Evolutionary conservation across 129 eudicot genomes (phyloP).

Genomic region (Sambucus nigra): DNA sequence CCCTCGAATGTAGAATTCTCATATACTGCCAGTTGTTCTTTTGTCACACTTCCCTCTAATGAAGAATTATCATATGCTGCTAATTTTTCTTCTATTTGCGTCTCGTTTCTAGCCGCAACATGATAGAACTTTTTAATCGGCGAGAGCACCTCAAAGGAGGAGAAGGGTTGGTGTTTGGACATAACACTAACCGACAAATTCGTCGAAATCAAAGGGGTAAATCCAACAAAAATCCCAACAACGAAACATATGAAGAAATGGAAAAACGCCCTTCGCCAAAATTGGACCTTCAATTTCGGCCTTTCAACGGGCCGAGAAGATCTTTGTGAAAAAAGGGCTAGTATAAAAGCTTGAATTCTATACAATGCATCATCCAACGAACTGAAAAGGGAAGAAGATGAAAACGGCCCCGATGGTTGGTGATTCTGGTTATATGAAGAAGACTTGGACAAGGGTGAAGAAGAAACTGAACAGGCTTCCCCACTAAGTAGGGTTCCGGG

Average conservation of each 20-base stretch:
- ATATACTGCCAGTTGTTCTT: not conserved
- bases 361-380: conserved; percentile 35
- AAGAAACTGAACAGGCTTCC: conserved; percentile 51
- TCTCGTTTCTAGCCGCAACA: conserved; percentile 12
- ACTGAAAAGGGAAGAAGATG: conserved; percentile 28
- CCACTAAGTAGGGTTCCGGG: conserved; percentile 41
- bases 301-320: conserved; percentile 45
- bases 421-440: conserved; percentile 36
- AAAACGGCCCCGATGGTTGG: conserved; percentile 20
- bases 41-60: conserved; percentile 1
- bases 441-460: conserved; percentile 63
- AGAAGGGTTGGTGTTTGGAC: conserved; percentile 29
- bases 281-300: conserved; percentile 38
- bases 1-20: conserved; percentile 4
- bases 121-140: conserved; percentile 20
- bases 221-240: conserved; percentile 54
- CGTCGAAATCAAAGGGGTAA: conserved; percentile 45
- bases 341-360: conserved; percentile 30
- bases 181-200: conserved; percentile 21
- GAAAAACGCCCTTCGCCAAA: conserved; percentile 49
- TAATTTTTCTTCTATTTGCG: not conserved
- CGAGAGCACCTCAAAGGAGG: conserved; percentile 27
- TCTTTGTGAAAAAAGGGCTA: conserved; percentile 39
- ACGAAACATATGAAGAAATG: conserved; percentile 47
- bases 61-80: conserved; percentile 4